These are phyloP conservation scores for Cenchrus fungigraminus DNA, from an alignment of 176 grass and related monocot genomes.

Conservation along the genomic window DNA sequence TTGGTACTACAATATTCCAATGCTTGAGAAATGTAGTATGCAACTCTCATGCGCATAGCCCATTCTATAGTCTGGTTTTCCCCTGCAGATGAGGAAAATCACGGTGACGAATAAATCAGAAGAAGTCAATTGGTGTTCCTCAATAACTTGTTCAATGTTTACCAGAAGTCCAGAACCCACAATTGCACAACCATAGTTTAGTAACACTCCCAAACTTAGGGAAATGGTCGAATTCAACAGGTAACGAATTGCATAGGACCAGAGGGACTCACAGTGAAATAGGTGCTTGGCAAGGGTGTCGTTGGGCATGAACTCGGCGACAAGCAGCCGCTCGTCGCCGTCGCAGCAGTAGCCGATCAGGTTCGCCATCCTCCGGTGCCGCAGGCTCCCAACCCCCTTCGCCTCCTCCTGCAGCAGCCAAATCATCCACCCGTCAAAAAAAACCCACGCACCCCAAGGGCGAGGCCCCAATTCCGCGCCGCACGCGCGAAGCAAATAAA, in stretches of 20 bases:
- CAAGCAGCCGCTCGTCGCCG: constrained; percentile 76
- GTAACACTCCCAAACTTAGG: not conserved
- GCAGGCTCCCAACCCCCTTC: constrained; percentile 60
- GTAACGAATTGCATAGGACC: not conserved
- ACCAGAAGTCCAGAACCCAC: not conserved
- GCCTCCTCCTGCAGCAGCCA: constrained; percentile 73
- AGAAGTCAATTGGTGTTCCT: constrained; percentile 5
- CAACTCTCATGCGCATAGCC: constrained; percentile 95
- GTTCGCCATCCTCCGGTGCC: constrained; percentile 73
- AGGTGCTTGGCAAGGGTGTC: constrained; percentile 83
- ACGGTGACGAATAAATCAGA: constrained; percentile 26
- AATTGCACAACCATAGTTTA: not conserved
- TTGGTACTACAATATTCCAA: constrained; percentile 80
- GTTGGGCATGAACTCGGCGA: constrained; percentile 87
- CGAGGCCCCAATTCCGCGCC: not conserved
- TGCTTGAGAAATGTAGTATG: constrained; percentile 85
- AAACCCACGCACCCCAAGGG: not conserved
- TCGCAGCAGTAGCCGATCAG: constrained; percentile 88
- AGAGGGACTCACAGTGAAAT: constrained; percentile 69
- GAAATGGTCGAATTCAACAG: constrained; percentile 20
- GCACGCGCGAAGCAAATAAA: not conserved
- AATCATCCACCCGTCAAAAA: constrained; percentile 12
- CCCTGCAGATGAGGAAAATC: constrained; percentile 62
- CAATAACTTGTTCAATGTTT: not conserved
- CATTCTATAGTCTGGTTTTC: constrained; percentile 93